Base-by-base conservation (phyloP, 345 rosid species). In the Syzygium aromaticum region DNA sequence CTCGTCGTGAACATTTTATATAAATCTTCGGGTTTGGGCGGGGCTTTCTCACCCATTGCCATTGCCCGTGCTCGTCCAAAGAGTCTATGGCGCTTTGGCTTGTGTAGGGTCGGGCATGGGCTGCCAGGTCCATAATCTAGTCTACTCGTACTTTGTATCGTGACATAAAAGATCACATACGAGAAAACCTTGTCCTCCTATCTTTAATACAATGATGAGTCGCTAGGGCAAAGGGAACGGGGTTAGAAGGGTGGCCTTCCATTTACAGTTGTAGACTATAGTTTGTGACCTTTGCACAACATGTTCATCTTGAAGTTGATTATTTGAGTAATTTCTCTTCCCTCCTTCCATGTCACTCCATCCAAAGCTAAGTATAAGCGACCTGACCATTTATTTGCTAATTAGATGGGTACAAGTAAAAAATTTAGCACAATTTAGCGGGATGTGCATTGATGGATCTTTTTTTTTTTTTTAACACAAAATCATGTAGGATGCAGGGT, bases 151-250 rank as follows among this genome's bases (percentile, higher is more conserved):
- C 7, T 43, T 43, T 43, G 46, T 43, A 43, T 43, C 7, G 46
- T 43, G 46, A 43, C 46, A 43, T 43, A 43, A 6, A 43, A 43
- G 46, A 43, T 43, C 46, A 43, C 46, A 43, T 43, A 43, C 46
- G 7, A 43, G 46, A 1, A 43, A 43, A 43, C 46, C 46, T 43
- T 43, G 46, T 43, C 46, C 46, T 43, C 46, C 46, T 43, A 43
- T 43, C 46, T 43, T 43, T 43, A 43, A 43, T 43, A 43, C 46
- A 43, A 43, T 43, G 46, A 43, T 27, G 12, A 59, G 27, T 25
- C 0, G 0, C 27, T 11, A 11, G 1, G 64, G 30, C 5, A 4
- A 5, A 27, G 0, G 2, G 25, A 27, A 27, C 0, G 0, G 0
- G 27, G 7, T 2, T 23, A 5, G 30, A 59, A 27, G 30, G 64